Evolutionary conservation across 1,284 basidiomycete species (phyloP), one percentile per base, ranked within the genome.

Genomic region (Sutorius eximius): DNA sequence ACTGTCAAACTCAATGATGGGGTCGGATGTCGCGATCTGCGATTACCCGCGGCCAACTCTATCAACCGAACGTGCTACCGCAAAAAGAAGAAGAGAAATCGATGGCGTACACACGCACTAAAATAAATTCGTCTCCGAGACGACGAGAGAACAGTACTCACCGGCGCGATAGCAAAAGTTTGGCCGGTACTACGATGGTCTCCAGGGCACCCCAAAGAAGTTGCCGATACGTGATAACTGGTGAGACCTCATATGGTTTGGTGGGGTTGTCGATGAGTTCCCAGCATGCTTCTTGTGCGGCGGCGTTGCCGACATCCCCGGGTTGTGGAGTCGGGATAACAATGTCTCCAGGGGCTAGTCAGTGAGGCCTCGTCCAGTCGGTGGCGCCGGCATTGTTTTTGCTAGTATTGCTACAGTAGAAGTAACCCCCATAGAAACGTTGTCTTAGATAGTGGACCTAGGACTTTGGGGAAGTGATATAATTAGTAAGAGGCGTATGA

Each of bases 371-470:
- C 5, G 5, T n/a, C 20, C 40, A 7, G 22, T 37, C 10, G 11
- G 22, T 27, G 29, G 44, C 32, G 13, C 20, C 6, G 13, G 41
- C 24, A 0, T 50, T 32, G 30, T 50, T 36, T 48, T 42, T 22
- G n/a, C 32, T 18, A 33, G n/a, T n/a, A n/a, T n/a, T n/a, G n/a
- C n/a, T n/a, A n/a, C n/a, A n/a, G n/a, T n/a, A n/a, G 38, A 44
- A 52, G 45, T 30, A 36, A 27, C 37, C 32, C 10, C 45, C 36
- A 29, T 46, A 54, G 61, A 43, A 30, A 63, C 40, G 16, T 57
- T 62, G 45, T 56, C 11, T 45, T 38, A 5, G 24, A 27, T 27
- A 27, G 24, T 27, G 24, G 42, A 43, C 38, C 20, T 45, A 38
- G 34, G 43, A 36, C n/a, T 4, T 34, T 27, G 15, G 22, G 38